Evolutionary conservation across 768 basidiomycete species (phyloP).

Genomic region (Amanita brunnescens): DNA sequence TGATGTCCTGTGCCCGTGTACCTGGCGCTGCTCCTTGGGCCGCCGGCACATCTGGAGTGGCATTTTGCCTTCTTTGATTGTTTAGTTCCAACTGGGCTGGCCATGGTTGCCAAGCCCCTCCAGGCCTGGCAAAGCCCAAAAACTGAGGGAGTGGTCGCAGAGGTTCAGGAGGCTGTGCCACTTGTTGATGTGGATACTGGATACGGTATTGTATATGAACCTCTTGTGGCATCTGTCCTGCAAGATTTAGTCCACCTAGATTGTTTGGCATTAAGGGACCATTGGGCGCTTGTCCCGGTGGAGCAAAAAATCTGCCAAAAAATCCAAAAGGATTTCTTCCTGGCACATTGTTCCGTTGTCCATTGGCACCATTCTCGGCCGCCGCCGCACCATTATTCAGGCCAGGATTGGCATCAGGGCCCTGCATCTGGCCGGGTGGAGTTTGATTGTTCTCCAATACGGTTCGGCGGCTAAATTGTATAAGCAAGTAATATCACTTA

Average conservation of each 20-base stretch:
- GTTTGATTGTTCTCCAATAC: conserved; percentile 50
- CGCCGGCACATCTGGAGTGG: background rate
- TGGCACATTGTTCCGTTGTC: conserved; percentile 32
- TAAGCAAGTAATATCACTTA: background rate
- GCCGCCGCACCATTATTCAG: conserved; percentile 10
- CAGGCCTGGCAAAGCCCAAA: conserved; percentile 55
- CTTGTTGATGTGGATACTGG: conserved; percentile 36
- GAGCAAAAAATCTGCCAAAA: conserved; percentile 48
- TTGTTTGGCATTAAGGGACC: background rate
- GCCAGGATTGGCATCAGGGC: conserved; percentile 13
- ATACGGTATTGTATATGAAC: conserved; percentile 60
- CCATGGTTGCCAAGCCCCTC: conserved; percentile 62
- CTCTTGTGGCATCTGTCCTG: conserved; percentile 31
- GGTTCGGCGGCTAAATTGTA: conserved; percentile 53
- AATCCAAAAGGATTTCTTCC: conserved; percentile 44
- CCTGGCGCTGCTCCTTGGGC: conserved; percentile 6
- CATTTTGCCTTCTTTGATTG: conserved; percentile 3
- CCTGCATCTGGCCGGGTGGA: conserved; percentile 25
- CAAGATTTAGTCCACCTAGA: conserved; percentile 15
- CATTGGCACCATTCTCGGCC: conserved; percentile 26
- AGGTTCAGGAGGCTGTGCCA: conserved; percentile 17
- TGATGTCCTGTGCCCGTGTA: conserved; percentile 1
- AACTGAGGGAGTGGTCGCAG: conserved; percentile 45
- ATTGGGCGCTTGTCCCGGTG: conserved; percentile 27
- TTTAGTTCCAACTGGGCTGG: conserved; percentile 25